phyloP scores from a whole-genome alignment of 2,329 filamentous ascomycete species.

The Botrytis fabae region DNA sequence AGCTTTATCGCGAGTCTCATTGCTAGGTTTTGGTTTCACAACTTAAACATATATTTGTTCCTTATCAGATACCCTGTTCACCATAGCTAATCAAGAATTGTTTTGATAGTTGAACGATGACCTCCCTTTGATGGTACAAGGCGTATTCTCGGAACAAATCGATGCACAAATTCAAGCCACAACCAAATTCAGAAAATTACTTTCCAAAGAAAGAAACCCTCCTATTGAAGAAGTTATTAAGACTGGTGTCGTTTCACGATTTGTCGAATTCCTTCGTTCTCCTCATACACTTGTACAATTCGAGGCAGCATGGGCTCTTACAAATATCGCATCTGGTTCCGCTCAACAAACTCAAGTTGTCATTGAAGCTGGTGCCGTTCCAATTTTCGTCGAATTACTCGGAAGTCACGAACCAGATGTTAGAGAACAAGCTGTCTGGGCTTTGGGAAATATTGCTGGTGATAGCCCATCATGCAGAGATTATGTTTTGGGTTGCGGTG shows the following conservation, averaged over 20 bases:
- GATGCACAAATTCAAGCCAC: slow-evolving; percentile 96
- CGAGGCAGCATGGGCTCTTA: slow-evolving; percentile 97
- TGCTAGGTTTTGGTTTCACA: slow-evolving; percentile 17
- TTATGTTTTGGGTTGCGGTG: slow-evolving; percentile 89
- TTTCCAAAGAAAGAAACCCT: slow-evolving; percentile 98
- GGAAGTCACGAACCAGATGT: slow-evolving; percentile 97
- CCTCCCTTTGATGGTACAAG: slow-evolving; percentile 95
- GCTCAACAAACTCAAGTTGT: slow-evolving; percentile 98
- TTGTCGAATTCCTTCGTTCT: slow-evolving; percentile 96
- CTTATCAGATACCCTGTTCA: slow-evolving; percentile 21
- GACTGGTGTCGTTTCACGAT: slow-evolving; percentile 94
- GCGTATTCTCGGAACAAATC: slow-evolving; percentile 98
- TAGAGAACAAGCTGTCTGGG: slow-evolving; percentile 97
- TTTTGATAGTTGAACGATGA: slow-evolving; percentile 83
- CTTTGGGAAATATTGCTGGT: slow-evolving; percentile 96
- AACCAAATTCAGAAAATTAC: slow-evolving; percentile 95
- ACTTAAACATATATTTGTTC: slow-evolving; percentile 8
- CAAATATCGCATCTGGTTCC: slow-evolving; percentile 98
- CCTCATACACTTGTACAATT: slow-evolving; percentile 98
- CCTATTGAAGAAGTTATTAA: slow-evolving; percentile 99
- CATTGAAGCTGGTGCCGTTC: slow-evolving; percentile 95
- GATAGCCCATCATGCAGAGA: slow-evolving; percentile 97
- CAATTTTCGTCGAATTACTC: slow-evolving; percentile 96
- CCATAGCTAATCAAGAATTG: slow-evolving; percentile 30
- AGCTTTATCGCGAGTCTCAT: slow-evolving; percentile 17